Conservation (phyloP, 2,329 filamentous ascomycete genomes). For the Botryosphaeria dothidea region DNA sequence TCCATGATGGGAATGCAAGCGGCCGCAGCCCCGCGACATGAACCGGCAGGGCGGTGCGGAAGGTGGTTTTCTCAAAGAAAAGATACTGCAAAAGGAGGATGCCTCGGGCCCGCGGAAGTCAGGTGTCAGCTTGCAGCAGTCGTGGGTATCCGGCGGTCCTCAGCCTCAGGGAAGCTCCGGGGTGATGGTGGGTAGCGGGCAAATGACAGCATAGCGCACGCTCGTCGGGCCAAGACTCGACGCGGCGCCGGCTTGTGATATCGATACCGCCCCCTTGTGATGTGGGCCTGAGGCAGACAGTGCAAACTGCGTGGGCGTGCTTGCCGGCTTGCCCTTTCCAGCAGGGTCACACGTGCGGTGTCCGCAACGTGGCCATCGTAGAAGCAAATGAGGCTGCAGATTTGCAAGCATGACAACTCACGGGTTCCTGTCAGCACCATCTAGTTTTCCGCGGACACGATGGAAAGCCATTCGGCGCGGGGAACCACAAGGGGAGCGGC, state of each 20-base stretch:
- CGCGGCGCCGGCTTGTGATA: slow-evolving; percentile 13
- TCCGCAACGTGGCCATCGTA: neutral
- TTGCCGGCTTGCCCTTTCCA: slow-evolving; percentile 5
- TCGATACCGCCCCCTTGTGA: slow-evolving; percentile 16
- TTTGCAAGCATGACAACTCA: neutral
- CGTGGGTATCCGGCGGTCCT: neutral
- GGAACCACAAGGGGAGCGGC: neutral
- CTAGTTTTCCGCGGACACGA: neutral
- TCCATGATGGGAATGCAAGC: slow-evolving; percentile 36
- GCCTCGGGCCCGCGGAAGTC: neutral
- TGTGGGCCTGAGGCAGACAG: neutral
- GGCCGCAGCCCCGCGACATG: slow-evolving; percentile 15
- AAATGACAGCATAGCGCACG: slow-evolving; percentile 18
- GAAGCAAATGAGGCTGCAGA: neutral
- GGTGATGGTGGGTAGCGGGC: slow-evolving; percentile 14
- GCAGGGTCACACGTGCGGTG: slow-evolving; percentile 2
- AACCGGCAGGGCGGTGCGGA: slow-evolving; percentile 1
- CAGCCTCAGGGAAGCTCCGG: slow-evolving; percentile 6
- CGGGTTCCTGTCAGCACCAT: neutral
- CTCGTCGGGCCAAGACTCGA: slow-evolving; percentile 11
- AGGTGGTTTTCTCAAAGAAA: neutral
- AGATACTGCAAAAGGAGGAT: neutral
- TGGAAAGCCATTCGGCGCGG: neutral
- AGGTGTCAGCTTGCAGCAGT: slow-evolving; percentile 10
- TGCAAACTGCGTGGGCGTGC: neutral